A percentile compares a stretch with the other conserved stretches of the same genome.
These are phyloP conservation scores for Stylonectria norvegica DNA, from an alignment of 2,329 filamentous ascomycete genomes.

Conservation along the genomic window DNA sequence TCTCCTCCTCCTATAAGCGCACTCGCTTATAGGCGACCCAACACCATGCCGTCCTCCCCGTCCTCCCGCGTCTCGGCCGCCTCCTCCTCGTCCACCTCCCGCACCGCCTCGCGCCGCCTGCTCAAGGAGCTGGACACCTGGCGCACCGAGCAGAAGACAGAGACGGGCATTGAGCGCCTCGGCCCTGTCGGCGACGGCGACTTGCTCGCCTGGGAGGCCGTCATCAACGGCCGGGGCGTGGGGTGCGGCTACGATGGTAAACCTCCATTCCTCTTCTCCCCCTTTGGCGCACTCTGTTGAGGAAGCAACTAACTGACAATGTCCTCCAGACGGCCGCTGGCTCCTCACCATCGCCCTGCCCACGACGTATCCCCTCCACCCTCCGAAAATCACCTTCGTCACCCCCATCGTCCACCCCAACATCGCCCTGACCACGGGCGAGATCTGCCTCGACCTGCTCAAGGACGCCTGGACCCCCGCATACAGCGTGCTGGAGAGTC, in stretches of 20 bases:
- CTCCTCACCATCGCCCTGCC: conserved; percentile 76
- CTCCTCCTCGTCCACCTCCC: conserved; percentile 33
- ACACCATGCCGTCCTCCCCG: no score
- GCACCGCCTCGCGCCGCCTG: conserved; percentile 53
- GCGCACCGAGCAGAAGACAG: conserved; percentile 46
- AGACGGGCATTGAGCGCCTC: conserved; percentile 57
- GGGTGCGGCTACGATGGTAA: conserved; percentile 56
- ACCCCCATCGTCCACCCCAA: conserved; percentile 87
- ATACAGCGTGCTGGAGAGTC: conserved; percentile 73
- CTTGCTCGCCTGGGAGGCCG: conserved; percentile 56
- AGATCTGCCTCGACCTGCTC: conserved; percentile 91
- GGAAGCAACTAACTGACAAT: conserved; percentile 1
- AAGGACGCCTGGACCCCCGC: conserved; percentile 77
- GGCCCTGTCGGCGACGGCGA: conserved; percentile 53
- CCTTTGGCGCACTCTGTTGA: background rate
- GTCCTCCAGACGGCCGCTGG: conserved; percentile 66
- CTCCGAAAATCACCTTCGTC: conserved; percentile 76
- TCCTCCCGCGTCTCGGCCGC: conserved; percentile 16
- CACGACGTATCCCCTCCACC: conserved; percentile 69
- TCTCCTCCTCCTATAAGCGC: background rate
- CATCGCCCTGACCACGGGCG: conserved; percentile 65
- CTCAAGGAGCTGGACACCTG: conserved; percentile 56
- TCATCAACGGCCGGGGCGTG: conserved; percentile 56
- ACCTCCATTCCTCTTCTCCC: conserved; percentile 9
- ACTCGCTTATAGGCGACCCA: no score